Evolutionary conservation across 2,329 filamentous ascomycete genomes (phyloP).

Genomic region (Colletotrichum sublineola): DNA sequence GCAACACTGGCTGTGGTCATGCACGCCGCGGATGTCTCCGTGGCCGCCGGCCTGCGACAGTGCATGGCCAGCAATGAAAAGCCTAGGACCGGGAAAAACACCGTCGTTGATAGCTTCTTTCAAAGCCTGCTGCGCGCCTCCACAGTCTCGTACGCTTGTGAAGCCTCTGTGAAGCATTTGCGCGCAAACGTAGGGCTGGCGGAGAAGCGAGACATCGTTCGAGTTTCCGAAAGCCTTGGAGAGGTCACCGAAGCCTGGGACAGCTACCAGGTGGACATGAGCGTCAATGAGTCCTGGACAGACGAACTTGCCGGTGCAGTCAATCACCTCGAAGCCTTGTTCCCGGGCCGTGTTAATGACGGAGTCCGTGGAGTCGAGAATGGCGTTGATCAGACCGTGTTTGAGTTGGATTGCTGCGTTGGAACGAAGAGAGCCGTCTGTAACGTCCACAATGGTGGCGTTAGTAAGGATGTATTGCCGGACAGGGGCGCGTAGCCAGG

Average conservation of each 20-base stretch:
- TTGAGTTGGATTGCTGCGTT: constrained; percentile 52
- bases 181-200: constrained; percentile 61
- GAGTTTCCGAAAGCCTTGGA: constrained; percentile 49
- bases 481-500: constrained; percentile 51
- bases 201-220: constrained; percentile 55
- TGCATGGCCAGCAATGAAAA: constrained; percentile 67
- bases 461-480: constrained; percentile 56
- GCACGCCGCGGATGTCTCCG: constrained; percentile 61
- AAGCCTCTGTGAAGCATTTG: constrained; percentile 71
- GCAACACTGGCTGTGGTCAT: constrained; percentile 58
- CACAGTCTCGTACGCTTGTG: constrained; percentile 70
- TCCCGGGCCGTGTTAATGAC: constrained; percentile 21
- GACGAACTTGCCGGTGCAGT: constrained; percentile 46
- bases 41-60: constrained; percentile 72
- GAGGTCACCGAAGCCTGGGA: constrained; percentile 48
- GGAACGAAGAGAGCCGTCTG: constrained; percentile 50
- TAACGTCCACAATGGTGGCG: constrained; percentile 59
- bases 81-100: constrained; percentile 65
- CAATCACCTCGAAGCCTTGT: constrained; percentile 46
- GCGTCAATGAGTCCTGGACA: constrained; percentile 50
- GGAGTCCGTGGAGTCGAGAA: constrained; percentile 39
- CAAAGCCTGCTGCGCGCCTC: constrained; percentile 67
- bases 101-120: constrained; percentile 69
- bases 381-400: constrained; percentile 51
- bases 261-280: constrained; percentile 48